A percentile compares a stretch with the other conserved stretches of the same genome.
These are phyloP conservation scores for Porcisia hertigi DNA, from an alignment of 208 protist species.

Conservation along the genomic window DNA sequence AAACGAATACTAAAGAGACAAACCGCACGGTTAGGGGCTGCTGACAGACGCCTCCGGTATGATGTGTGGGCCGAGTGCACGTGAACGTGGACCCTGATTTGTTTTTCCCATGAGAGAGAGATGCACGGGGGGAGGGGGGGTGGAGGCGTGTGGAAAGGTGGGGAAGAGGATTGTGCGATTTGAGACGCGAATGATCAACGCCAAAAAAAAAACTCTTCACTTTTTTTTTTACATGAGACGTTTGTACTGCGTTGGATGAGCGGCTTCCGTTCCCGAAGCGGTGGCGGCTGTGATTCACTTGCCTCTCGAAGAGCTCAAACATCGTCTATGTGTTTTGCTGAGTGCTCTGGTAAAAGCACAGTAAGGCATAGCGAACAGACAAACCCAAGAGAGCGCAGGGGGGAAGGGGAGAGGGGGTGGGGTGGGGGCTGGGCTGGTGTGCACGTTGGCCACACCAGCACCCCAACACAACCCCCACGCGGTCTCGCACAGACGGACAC, in stretches of 20 bases:
- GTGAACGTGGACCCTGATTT: not conserved
- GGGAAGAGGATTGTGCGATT: no score
- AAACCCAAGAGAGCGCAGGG: not conserved
- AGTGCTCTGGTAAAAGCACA: not conserved
- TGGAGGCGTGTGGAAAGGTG: no score
- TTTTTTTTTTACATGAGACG: no score
- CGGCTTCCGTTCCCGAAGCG: no score
- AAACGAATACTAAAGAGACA: not conserved
- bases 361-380: not conserved
- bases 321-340: no score
- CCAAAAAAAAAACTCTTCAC: no score
- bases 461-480: not conserved
- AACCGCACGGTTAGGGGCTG: not conserved
- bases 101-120: not conserved
- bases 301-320: no score
- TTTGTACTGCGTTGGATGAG: no score
- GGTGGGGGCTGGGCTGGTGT: not conserved
- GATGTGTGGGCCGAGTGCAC: not conserved
- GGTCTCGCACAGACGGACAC: not conserved
- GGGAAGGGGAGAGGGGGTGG: not conserved
- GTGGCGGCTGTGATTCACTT: not conserved
- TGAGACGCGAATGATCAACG: no score
- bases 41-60: not conserved
- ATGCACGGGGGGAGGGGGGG: not conserved
- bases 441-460: not conserved